A percentile compares a stretch with the other conserved stretches of the same genome.
These are phyloP conservation scores for Blakeslea trispora DNA, from an alignment of 371 early-diverging fungal genomes.

Conservation along the genomic window DNA sequence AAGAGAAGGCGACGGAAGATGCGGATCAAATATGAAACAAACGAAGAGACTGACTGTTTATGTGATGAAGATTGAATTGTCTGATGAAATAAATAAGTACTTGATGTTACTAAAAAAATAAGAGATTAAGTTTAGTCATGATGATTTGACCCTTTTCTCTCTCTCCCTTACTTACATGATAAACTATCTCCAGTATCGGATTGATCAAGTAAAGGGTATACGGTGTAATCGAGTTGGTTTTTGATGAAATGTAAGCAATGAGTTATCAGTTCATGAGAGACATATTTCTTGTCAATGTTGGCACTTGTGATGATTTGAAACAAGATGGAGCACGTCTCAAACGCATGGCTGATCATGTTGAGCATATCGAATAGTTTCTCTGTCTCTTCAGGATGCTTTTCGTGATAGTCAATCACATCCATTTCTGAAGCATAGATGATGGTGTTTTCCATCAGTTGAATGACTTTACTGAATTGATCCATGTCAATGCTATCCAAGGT, in stretches of 20 bases:
- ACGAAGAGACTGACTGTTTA: conserved; percentile 16
- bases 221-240: conserved; percentile 32
- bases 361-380: not conserved
- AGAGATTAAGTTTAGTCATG: not conserved
- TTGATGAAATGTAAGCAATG: conserved; percentile 38
- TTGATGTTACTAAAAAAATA: conserved; percentile 23
- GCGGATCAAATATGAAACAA: conserved; percentile 29
- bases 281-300: conserved; percentile 33
- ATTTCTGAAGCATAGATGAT: conserved; percentile 15
- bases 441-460: conserved; percentile 26
- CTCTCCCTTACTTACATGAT: conserved; percentile 35
- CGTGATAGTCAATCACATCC: conserved; percentile 19
- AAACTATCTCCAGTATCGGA: conserved; percentile 24
- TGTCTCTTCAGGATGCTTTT: conserved; percentile 9
- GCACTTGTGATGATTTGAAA: conserved; percentile 31
- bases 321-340: conserved; percentile 31
- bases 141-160: too few species aligned
- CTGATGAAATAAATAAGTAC: conserved; percentile 20
- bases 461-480: conserved; percentile 16
- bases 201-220: conserved; percentile 45
- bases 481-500: conserved; percentile 14
- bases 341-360: conserved; percentile 8
- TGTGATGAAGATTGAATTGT: conserved; percentile 20
- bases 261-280: conserved; percentile 27
- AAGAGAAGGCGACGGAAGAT: conserved; percentile 27